Evolutionary conservation across 148 eudicot species (phyloP).

Genomic region (Pharnaceum exiguum): DNA sequence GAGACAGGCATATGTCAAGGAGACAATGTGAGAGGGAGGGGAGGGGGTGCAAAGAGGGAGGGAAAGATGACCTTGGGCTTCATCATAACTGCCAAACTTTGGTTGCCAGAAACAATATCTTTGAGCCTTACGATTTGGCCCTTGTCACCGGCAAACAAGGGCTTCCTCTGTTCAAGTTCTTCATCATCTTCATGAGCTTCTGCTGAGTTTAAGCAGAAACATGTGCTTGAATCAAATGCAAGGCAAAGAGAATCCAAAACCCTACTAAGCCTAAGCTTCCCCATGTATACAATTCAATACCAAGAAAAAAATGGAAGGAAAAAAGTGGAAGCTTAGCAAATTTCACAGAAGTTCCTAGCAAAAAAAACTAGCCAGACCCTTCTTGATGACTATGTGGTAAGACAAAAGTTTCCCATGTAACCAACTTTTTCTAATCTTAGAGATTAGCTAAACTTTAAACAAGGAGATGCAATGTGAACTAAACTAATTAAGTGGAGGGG

Average conservation of each 20-base stretch:
- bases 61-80: conserved; percentile 66
- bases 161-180: conserved; percentile 43
- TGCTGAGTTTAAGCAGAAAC: conserved; percentile 57
- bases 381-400: background rate
- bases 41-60: background rate
- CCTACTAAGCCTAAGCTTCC: conserved; percentile 57
- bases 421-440: conserved; percentile 2
- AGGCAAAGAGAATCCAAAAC: conserved; percentile 61
- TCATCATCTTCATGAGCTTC: conserved; percentile 44
- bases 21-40: background rate
- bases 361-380: background rate
- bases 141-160: conserved; percentile 50
- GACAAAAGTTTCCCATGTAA: background rate
- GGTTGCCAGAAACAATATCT: conserved; percentile 54
- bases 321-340: background rate
- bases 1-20: background rate
- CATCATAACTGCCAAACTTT: conserved; percentile 67
- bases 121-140: conserved; percentile 37
- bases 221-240: conserved; percentile 53
- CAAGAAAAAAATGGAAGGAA: background rate
- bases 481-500: conserved; percentile 18
- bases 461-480: conserved; percentile 11
- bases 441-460: conserved; percentile 18
- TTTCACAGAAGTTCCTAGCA: background rate
- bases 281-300: conserved; percentile 20